Percentiles rank a stretch among this genome's conserved stretches.
Evolutionary conservation across 768 basidiomycete species (phyloP).

Genomic region (Phlegmacium glaucopus): DNA sequence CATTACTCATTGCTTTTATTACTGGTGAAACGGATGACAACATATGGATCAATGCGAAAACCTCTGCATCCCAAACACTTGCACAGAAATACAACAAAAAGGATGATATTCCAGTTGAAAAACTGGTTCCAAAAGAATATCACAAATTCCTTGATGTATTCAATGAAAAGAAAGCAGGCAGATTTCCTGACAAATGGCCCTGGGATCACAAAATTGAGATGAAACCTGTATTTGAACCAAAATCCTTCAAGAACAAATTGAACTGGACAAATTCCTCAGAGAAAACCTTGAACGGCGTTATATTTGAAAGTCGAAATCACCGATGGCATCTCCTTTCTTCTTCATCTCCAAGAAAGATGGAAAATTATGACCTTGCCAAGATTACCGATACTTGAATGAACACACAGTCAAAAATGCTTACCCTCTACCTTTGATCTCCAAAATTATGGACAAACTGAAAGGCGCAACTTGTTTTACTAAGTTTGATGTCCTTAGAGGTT

Average conservation of each 20-base stretch:
- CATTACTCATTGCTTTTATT: no score
- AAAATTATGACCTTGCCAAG: conserved; percentile 17
- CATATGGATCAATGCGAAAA: not conserved
- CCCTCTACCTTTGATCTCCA: conserved; percentile 28
- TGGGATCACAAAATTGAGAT: conserved; percentile 9
- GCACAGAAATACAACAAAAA: no score
- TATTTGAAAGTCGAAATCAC: not conserved
- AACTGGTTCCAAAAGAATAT: conserved; percentile 2
- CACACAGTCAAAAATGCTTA: conserved; percentile 27
- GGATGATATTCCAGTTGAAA: not conserved
- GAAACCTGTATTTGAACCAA: not conserved
- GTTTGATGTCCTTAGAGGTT: conserved; percentile 37
- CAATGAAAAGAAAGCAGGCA: not conserved
- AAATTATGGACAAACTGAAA: conserved; percentile 19
- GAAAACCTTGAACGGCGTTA: no score
- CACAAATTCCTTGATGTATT: conserved; percentile 8
- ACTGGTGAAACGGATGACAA: no score
- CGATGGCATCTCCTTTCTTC: conserved; percentile 4
- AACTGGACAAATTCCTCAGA: no score
- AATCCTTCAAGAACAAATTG: no score
- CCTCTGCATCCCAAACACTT: no score
- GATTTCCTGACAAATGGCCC: not conserved
- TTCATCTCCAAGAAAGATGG: conserved; percentile 12
- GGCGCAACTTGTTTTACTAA: conserved; percentile 26
- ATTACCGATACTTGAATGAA: conserved; percentile 29